Base-by-base conservation (phyloP, 345 rosid genomes). In the Arabidopsis arenosa region DNA sequence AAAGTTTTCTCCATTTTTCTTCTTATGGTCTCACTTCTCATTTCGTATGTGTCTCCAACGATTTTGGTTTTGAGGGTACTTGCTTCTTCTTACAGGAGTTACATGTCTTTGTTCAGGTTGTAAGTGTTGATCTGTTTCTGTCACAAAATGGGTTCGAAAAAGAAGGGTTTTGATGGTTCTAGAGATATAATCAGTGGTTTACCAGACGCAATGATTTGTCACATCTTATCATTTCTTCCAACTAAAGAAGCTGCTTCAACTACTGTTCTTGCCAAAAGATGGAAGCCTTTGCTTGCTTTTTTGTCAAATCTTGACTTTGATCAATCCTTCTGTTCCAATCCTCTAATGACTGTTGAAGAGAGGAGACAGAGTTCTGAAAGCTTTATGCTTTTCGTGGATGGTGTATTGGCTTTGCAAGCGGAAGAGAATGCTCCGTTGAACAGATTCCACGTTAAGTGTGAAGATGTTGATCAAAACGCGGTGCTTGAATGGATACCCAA, bases 221-320 rank as follows among this genome's bases (percentile, higher is more conserved):
- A 68, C 28, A 28, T 70, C 55, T 70, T 70, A 43, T 44, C 56
- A 0, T 57, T 44, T 2, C 3, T 57, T 33, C 6, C 74, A 2
- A 70, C 65, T 5, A 70, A 28, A 28, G 30, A 28, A 28, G 30
- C 30, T 28, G 30, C 30, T 28, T 28, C 30, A 28, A 28, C 30
- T 28, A 28, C 30, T 28, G 30, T 28, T 28, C 30, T 28, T 28
- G 30, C 30, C 30, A 28, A 28, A 28, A 28, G 30, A 28, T 28
- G 30, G 30, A 28, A 28, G 30, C 30, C 30, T 28, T 28, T 28
- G 30, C 30, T 68, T 68, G 41, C 53, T 55, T 10, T 40, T 23
- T 0, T 21, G 28, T 41, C 73, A 3, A 55, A 44, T 45, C 63
- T 68, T 68, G 53, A 55, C 10, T 49, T 49, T 49, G 54, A 49